phyloP scores from a whole-genome alignment of 192 early-diverging fungal species.

The Coemansia reversa region DNA sequence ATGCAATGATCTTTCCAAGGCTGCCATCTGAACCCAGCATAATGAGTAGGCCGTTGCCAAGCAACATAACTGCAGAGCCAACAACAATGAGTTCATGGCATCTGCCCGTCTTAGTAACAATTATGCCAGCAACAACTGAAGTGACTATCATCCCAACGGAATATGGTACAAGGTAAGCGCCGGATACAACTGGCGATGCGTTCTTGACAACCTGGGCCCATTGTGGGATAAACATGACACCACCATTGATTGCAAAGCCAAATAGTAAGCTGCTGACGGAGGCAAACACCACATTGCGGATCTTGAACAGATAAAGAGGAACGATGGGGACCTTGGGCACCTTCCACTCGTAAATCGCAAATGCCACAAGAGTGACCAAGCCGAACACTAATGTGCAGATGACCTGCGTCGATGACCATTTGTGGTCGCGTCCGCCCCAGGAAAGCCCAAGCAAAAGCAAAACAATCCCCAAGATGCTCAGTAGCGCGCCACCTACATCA shows the following conservation, averaged over 20 bases:
- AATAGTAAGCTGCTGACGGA: constrained; percentile 27
- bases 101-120: constrained; percentile 57
- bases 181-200: constrained; percentile 26
- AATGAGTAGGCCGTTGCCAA: constrained; percentile 66
- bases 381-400: constrained; percentile 49
- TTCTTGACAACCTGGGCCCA: constrained; percentile 35
- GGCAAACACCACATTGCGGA: constrained; percentile 23
- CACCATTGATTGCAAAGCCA: constrained; percentile 36
- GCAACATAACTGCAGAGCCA: constrained; percentile 59
- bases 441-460: constrained; percentile 55
- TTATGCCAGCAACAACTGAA: constrained; percentile 60
- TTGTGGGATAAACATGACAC: constrained; percentile 35
- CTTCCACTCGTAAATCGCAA: constrained; percentile 59
- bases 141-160: constrained; percentile 24
- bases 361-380: constrained; percentile 23
- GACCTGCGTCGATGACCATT: constrained; percentile 56
- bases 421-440: constrained; percentile 58
- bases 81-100: constrained; percentile 67
- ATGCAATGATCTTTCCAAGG: constrained; percentile 61
- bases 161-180: constrained; percentile 33
- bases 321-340: constrained; percentile 66
- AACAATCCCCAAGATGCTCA: constrained; percentile 44
- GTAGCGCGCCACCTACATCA: constrained; percentile 54
- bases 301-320: constrained; percentile 27
- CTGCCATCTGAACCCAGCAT: constrained; percentile 53